Percentiles rank a stretch among this genome's conserved stretches.
Evolutionary conservation across 345 rosid species (phyloP).

Genomic region (Eutrema japonicum): DNA sequence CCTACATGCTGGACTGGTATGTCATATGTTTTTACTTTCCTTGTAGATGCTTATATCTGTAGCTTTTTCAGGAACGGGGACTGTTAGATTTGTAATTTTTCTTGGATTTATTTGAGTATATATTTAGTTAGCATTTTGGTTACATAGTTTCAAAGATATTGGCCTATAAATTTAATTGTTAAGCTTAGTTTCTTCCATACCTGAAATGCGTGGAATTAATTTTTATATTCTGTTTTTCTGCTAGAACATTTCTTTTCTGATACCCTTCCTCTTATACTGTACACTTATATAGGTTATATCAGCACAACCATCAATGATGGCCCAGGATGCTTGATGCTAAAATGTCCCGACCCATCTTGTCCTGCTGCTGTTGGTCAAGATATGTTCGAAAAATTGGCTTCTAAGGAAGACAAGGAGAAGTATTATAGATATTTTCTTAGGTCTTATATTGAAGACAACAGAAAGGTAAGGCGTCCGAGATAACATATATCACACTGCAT

Average conservation of each 20-base stretch:
- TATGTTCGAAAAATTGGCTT: constrained; percentile 38
- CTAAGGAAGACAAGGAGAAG: constrained; percentile 42
- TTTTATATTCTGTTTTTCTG: background rate
- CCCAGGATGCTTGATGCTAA: constrained; percentile 44
- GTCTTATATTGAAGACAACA: constrained; percentile 86
- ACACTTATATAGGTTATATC: constrained; percentile 38
- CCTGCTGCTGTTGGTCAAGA: constrained; percentile 44
- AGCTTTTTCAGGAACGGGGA: background rate
- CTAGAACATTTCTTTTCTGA: constrained; percentile 1
- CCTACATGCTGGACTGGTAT: constrained; percentile 82
- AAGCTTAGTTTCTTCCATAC: constrained; percentile 9
- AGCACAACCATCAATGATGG: constrained; percentile 45
- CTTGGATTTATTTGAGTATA: constrained; percentile 4
- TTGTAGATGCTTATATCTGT: constrained; percentile 13
- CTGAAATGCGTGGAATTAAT: background rate
- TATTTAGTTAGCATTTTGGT: constrained; percentile 5
- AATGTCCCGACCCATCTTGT: constrained; percentile 43
- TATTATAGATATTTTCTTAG: constrained; percentile 42
- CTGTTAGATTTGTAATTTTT: background rate
- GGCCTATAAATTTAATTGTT: background rate
- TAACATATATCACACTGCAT: constrained; percentile 23
- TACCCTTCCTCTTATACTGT: background rate
- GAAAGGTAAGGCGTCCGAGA: constrained; percentile 56
- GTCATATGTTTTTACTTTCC: background rate
- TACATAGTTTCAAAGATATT: background rate